Evolutionary conservation across 2,329 filamentous ascomycete species (phyloP).

Genomic region (Ceratocystis lukuohia): DNA sequence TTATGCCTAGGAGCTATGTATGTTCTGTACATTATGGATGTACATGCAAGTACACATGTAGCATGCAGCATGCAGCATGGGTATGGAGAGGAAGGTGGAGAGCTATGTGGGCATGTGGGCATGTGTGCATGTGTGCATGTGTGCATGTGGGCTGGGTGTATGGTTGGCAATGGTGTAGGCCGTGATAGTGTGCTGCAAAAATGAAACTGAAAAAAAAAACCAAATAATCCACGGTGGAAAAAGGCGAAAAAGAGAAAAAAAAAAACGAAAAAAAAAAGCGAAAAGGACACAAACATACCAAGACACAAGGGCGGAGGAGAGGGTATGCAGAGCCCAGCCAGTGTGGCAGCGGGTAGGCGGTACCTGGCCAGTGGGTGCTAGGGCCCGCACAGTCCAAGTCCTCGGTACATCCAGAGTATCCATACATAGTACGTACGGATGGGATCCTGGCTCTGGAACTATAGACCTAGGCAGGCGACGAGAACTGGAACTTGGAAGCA

Average conservation of each 20-base stretch:
- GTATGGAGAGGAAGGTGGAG: too few relatives aligned
- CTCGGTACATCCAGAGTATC: slow-evolving; percentile 2
- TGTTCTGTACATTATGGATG: neutral
- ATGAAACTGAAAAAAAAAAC: too few relatives aligned
- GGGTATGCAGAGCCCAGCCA: neutral
- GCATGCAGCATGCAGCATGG: neutral
- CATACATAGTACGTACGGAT: slow-evolving; percentile 3
- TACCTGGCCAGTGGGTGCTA: neutral
- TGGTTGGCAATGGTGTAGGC: too few relatives aligned
- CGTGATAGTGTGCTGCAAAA: too few relatives aligned
- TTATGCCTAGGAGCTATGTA: neutral
- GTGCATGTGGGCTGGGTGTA: too few relatives aligned
- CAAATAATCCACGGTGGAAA: too few relatives aligned
- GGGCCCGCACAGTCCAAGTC: slow-evolving; percentile 11
- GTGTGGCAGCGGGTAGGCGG: neutral
- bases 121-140: too few relatives aligned
- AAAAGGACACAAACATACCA: too few relatives aligned
- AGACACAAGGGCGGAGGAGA: neutral
- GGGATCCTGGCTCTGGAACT: neutral
- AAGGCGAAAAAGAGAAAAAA: too few relatives aligned
- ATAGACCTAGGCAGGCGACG: too few relatives aligned
- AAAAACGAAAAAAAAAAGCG: too few relatives aligned
- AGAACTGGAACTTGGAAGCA: neutral
- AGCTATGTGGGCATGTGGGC: too few relatives aligned
- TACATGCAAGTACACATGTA: neutral